Percentiles rank a stretch among this genome's conserved stretches.
phyloP scores from a whole-genome alignment of 768 basidiomycete genomes.

The Auricularia sp. region DNA sequence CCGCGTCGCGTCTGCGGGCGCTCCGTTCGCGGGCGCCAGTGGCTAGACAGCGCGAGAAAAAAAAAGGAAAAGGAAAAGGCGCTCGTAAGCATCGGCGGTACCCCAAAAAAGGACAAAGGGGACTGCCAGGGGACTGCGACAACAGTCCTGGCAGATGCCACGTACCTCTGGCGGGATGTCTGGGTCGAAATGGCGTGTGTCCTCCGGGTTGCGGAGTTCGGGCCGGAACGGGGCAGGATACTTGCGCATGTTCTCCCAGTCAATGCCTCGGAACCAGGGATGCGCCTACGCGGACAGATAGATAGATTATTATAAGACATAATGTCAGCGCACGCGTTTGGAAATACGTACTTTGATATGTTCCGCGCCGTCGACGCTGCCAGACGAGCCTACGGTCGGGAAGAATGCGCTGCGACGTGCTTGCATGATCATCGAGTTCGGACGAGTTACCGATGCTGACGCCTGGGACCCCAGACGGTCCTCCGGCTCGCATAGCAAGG shows the following conservation, averaged over 20 bases:
- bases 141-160: not conserved
- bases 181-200: slow-evolving; percentile 91
- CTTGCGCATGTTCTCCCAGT: slow-evolving; percentile 79
- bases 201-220: slow-evolving; percentile 67
- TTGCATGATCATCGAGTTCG: slow-evolving; percentile 67
- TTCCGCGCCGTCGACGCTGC: slow-evolving; percentile 74
- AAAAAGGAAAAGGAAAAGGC: slow-evolving; percentile 21
- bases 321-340: slow-evolving; percentile 5
- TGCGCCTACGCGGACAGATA: slow-evolving; percentile 47
- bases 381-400: slow-evolving; percentile 33
- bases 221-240: slow-evolving; percentile 85
- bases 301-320: not conserved
- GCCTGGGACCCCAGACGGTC: slow-evolving; percentile 80
- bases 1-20: slow-evolving; percentile 71
- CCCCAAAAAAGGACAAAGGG: slow-evolving; percentile 13
- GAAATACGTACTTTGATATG: slow-evolving; percentile 62
- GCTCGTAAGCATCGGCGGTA: not conserved
- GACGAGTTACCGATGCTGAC: slow-evolving; percentile 56
- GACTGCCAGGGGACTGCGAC: slow-evolving; percentile 5
- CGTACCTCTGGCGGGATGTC: slow-evolving; percentile 87
- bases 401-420: slow-evolving; percentile 69
- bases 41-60: slow-evolving; percentile 38
- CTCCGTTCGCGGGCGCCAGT: slow-evolving; percentile 80
- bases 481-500: slow-evolving; percentile 89
- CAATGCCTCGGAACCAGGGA: slow-evolving; percentile 84